Percentiles rank a stretch among this genome's conserved stretches.
These are phyloP conservation scores for Butyriboletus loyo DNA, from an alignment of 768 basidiomycete species.

Conservation along the genomic window DNA sequence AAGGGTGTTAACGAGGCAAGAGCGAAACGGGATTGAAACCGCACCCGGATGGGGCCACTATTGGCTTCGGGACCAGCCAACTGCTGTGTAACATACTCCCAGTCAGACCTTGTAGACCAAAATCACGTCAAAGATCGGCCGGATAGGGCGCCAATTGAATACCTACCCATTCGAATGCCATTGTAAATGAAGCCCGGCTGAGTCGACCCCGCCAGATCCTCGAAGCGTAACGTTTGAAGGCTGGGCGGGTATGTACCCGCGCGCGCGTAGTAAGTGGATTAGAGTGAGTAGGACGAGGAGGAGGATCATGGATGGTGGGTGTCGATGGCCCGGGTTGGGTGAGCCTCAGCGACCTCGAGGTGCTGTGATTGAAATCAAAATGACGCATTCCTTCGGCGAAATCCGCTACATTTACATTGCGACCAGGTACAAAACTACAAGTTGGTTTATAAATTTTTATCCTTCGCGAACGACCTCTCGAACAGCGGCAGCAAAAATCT, in stretches of 20 bases:
- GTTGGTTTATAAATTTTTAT: background rate
- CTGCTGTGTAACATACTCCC: slow-evolving; percentile 58
- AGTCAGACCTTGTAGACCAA: slow-evolving; percentile 41
- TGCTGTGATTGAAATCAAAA: background rate
- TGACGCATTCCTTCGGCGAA: slow-evolving; percentile 7
- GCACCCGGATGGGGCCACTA: slow-evolving; percentile 54
- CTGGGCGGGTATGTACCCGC: slow-evolving; percentile 67
- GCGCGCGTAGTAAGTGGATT: slow-evolving; percentile 9
- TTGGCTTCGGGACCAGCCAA: slow-evolving; percentile 46
- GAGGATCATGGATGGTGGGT: slow-evolving; percentile 15
- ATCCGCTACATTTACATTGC: slow-evolving; percentile 1
- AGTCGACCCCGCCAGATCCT: slow-evolving; percentile 52
- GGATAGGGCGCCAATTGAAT: background rate
- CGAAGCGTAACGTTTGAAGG: slow-evolving; percentile 64
- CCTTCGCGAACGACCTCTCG: slow-evolving; percentile 58
- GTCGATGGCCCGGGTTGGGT: slow-evolving; percentile 9
- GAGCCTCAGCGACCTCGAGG: slow-evolving; percentile 5
- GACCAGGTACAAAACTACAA: background rate
- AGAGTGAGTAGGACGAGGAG: slow-evolving; percentile 6
- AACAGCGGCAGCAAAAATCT: slow-evolving; percentile 67
- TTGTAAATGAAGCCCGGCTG: slow-evolving; percentile 47
- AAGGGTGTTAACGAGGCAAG: background rate
- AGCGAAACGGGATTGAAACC: slow-evolving; percentile 6
- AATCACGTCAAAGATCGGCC: slow-evolving; percentile 9
- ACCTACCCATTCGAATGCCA: slow-evolving; percentile 56